Base-by-base conservation (phyloP, 176 grass and related monocot genomes). In the Hsuehochloa calcarea region DNA sequence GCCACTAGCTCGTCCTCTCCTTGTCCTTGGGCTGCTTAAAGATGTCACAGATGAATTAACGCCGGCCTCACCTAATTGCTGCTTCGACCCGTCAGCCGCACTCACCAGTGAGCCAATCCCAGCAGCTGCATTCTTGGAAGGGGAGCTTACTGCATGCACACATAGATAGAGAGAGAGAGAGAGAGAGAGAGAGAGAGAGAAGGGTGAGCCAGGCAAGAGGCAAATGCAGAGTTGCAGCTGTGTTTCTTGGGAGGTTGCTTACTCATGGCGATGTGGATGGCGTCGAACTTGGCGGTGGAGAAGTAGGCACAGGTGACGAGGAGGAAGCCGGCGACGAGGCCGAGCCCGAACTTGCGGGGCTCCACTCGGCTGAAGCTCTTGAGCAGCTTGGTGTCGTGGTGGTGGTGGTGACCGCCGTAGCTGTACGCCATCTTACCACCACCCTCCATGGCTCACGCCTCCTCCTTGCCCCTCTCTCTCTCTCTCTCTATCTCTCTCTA, bases 251-350 rank as follows among this genome's bases (percentile, higher is more conserved):
- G 54, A 20, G 54, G 37, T 3, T 1, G 77, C 74, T 75, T 66
- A 91, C 94, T 43, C 72, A 78, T 80, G 44, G 80, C 82, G 85
- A 91, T 66, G 75, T 89, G 84, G 73, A 93, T 77, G 65, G 89
- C 72, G 71, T 93, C 89, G 81, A 96, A 91, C 72, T 84, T 93
- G 76, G 84, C 74, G 31, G 88, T 93, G 84, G 94, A 96, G 70
- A 96, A 91, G 80, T 89, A 93, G 0, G 91, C 91, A 79, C 90
- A 93, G 79, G 88, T 95, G 82, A 92, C 86, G 74, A 92, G 70
- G 69, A 96, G 80, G 81, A 90, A 89, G 0, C 76, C 89, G 13
- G 90, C 89, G 80, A 96, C 74, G 46, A 93, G 85, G 26, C 80
- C 91, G 11, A 96, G 12, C 11, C 80, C 54, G 72, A 94, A 81